These are phyloP conservation scores for Acacia concinna DNA, from an alignment of 331 rosid genomes.

Conservation along the genomic window DNA sequence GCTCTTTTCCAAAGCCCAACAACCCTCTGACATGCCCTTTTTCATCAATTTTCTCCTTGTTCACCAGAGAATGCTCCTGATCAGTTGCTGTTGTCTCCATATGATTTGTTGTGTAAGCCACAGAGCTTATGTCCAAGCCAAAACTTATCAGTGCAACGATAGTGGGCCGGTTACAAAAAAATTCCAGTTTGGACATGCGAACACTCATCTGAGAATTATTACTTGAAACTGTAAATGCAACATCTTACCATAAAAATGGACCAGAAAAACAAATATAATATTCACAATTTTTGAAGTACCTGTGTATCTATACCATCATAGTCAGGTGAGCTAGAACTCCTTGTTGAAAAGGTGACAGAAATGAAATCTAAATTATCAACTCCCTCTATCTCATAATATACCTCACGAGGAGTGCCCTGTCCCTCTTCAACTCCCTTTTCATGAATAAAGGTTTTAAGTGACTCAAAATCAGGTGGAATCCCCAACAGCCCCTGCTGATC, in stretches of 20 bases:
- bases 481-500: slow-evolving; percentile 42
- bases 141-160: slow-evolving; percentile 88
- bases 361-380: slow-evolving; percentile 71
- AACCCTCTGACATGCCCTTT: slow-evolving; percentile 73
- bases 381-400: slow-evolving; percentile 74
- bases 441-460: slow-evolving; percentile 52
- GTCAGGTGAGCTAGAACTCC: slow-evolving; percentile 74
- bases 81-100: slow-evolving; percentile 36
- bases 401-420: slow-evolving; percentile 56
- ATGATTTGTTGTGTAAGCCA: slow-evolving; percentile 37
- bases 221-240: slow-evolving; percentile 32
- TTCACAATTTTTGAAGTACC: slow-evolving; percentile 54
- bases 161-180: slow-evolving; percentile 95
- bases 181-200: slow-evolving; percentile 90
- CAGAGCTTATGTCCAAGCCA: slow-evolving; percentile 76
- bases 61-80: slow-evolving; percentile 44
- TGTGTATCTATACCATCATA: slow-evolving; percentile 91
- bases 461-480: slow-evolving; percentile 48
- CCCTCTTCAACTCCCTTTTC: slow-evolving; percentile 59
- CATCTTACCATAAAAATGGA: slow-evolving; percentile 18
- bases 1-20: slow-evolving; percentile 88
- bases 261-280: slow-evolving; percentile 24
- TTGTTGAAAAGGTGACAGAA: slow-evolving; percentile 66
- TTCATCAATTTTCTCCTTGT: slow-evolving; percentile 71
- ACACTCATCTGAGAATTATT: slow-evolving; percentile 78